A percentile compares a stretch with the other conserved stretches of the same genome.
phyloP scores from a whole-genome alignment of 2,329 filamentous ascomycete species.

The Byssoonygena ceratinophila region DNA sequence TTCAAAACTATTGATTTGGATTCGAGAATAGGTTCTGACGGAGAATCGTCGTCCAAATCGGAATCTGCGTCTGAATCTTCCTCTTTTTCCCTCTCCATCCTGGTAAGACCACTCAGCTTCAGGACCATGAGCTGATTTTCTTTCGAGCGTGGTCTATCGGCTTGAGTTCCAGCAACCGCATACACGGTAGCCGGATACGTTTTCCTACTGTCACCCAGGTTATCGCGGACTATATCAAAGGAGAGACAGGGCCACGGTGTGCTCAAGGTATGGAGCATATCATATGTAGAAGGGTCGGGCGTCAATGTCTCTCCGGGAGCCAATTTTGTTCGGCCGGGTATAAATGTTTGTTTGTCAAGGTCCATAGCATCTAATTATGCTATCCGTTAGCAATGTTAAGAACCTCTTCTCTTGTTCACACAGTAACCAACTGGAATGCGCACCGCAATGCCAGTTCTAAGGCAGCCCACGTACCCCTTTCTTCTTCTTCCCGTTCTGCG shows the following conservation, averaged over 20 bases:
- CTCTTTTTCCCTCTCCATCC: constrained; percentile 65
- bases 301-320: constrained; percentile 82
- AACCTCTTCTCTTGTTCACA: not conserved
- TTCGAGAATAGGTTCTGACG: constrained; percentile 81
- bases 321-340: constrained; percentile 85
- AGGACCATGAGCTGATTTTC: constrained; percentile 94
- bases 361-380: constrained; percentile 64
- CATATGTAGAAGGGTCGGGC: constrained; percentile 87
- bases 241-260: constrained; percentile 96
- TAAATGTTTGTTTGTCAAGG: constrained; percentile 87
- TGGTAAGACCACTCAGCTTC: constrained; percentile 85
- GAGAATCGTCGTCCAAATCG: constrained; percentile 60
- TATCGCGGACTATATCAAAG: constrained; percentile 81
- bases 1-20: constrained; percentile 76
- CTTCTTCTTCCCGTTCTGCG: constrained; percentile 83
- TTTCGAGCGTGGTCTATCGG: constrained; percentile 59
- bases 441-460: constrained; percentile 18
- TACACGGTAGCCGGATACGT: constrained; percentile 95
- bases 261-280: constrained; percentile 91
- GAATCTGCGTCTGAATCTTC: constrained; percentile 59
- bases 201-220: constrained; percentile 76
- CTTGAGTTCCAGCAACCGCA: constrained; percentile 88
- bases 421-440: constrained; percentile 15
- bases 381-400: constrained; percentile 12
- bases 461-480: constrained; percentile 45